Conservation (phyloP, 2,329 filamentous ascomycete genomes). For the Ploettnerulaceae sp. region DNA sequence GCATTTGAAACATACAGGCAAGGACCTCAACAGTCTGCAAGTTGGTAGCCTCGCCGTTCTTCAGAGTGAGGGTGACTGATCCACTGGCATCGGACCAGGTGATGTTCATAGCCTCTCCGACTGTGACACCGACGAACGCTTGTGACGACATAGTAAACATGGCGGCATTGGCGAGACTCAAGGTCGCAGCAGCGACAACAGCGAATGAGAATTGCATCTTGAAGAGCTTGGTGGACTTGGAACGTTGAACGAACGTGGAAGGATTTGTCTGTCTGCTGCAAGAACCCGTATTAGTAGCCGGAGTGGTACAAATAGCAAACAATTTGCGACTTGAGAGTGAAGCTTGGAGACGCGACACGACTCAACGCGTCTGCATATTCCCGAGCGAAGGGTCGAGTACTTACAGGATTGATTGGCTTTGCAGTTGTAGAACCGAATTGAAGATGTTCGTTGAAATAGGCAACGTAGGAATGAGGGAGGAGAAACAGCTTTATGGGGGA, state of each 20-base stretch:
- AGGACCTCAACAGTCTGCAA: conserved; percentile 27
- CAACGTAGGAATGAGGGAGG: conserved; percentile 2
- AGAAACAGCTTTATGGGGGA: background rate
- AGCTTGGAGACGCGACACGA: conserved; percentile 8
- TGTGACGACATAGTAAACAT: conserved; percentile 26
- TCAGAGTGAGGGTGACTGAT: conserved; percentile 29
- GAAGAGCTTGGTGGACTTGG: conserved; percentile 11
- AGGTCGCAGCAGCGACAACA: conserved; percentile 23
- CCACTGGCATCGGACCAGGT: conserved; percentile 28
- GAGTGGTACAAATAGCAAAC: background rate
- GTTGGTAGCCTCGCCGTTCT: conserved; percentile 25
- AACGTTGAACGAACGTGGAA: background rate
- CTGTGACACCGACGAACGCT: conserved; percentile 22
- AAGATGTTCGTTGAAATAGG: background rate
- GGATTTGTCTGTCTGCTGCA: conserved; percentile 1
- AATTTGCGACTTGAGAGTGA: background rate
- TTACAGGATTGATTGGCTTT: conserved; percentile 8
- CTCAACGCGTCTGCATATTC: conserved; percentile 6
- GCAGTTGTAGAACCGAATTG: conserved; percentile 3
- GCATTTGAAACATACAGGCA: conserved; percentile 21
- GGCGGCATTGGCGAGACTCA: conserved; percentile 22
- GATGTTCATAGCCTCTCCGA: conserved; percentile 25
- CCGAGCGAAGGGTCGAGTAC: background rate
- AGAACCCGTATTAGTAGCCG: conserved; percentile 2
- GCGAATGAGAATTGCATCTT: conserved; percentile 32